Evolutionary conservation across 495 filamentous ascomycete species (phyloP), one percentile per base, ranked within the genome.

Genomic region (Trichoderma virens): DNA sequence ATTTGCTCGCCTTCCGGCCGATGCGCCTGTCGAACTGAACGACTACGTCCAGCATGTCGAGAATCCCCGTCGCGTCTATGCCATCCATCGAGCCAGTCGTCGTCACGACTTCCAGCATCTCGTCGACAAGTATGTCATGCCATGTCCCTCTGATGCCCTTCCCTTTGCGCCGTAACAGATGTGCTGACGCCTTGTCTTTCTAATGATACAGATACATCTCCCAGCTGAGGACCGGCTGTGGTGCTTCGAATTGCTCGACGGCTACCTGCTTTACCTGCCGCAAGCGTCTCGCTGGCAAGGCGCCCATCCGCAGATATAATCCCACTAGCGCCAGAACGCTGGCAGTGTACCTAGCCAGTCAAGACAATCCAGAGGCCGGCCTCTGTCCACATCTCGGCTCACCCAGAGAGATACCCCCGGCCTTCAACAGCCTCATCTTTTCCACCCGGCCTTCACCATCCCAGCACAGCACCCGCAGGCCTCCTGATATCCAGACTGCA

Each of bases 211-310:
- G 92, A 66, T 95, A 89, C 70, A 89, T 92, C 65, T 78, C 81
- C 23, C 92, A 97, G 75, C 82, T 97, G n/a, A 83, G 91, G 39
- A 82, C 92, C 64, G 92, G 92, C 63, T 97, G 92, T 70, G 80
- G 84, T 59, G 82, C 84, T 60, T 76, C 80, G n/a, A 73, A 78
- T 51, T 97, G 92, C 74, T 81, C 78, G 23, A 94, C 87, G 1
- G 74, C 90, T 16, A 92, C 90, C 35, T 97, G 92, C 76, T 90
- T 91, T 66, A 92, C 85, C 67, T 90, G 83, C 72, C 86, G 88
- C 62, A 88, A 82, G 70, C 81, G 88, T 62, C 73, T 86, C 23
- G 81, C 83, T 14, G 80, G 77, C 30, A 85, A 85, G 65, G 83
- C 80, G 6, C 90, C 91, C 3, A 85, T 89, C 66, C 87, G 91